Conservation (phyloP, 345 rosid species). For the Brassica carinata region DNA sequence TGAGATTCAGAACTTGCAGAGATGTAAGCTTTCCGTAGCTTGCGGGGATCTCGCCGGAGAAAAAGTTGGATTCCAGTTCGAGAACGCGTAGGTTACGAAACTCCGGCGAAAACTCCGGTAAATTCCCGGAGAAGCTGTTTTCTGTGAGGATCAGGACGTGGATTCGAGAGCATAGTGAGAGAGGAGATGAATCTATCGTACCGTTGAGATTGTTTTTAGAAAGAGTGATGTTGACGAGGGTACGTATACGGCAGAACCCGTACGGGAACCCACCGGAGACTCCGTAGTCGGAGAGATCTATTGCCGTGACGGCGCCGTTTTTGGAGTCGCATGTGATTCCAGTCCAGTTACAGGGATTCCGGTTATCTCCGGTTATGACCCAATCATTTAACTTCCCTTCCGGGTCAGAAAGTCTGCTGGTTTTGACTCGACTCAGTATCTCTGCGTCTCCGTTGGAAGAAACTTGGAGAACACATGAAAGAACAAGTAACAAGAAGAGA, state of each 20-base stretch:
- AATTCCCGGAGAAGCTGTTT: constrained; percentile 53
- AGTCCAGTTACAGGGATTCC: constrained; percentile 65
- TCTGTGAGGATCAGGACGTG: constrained; percentile 39
- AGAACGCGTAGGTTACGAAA: constrained; percentile 44
- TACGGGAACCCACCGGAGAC: constrained; percentile 59
- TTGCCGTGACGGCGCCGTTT: constrained; percentile 45
- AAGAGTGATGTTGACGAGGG: constrained; percentile 54
- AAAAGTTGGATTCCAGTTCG: constrained; percentile 49
- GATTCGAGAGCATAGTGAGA: constrained; percentile 58
- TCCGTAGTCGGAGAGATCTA: constrained; percentile 51
- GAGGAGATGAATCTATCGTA: constrained; percentile 40
- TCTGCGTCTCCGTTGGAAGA: constrained; percentile 53
- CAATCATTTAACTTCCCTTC: constrained; percentile 52
- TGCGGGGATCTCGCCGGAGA: constrained; percentile 57
- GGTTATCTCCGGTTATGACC: constrained; percentile 41
- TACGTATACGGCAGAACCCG: constrained; percentile 61
- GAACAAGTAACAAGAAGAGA: constrained; percentile 3
- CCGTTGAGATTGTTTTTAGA: constrained; percentile 47
- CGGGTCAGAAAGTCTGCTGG: constrained; percentile 45
- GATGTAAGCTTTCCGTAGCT: constrained; percentile 51
- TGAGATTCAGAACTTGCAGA: constrained; percentile 42
- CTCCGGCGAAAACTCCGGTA: constrained; percentile 55
- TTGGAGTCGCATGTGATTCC: constrained; percentile 55
- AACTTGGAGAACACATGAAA: constrained; percentile 14
- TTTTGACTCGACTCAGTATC: constrained; percentile 54